These are phyloP conservation scores for Toxicodendron radicans DNA, from an alignment of 345 rosid species.

Conservation along the genomic window DNA sequence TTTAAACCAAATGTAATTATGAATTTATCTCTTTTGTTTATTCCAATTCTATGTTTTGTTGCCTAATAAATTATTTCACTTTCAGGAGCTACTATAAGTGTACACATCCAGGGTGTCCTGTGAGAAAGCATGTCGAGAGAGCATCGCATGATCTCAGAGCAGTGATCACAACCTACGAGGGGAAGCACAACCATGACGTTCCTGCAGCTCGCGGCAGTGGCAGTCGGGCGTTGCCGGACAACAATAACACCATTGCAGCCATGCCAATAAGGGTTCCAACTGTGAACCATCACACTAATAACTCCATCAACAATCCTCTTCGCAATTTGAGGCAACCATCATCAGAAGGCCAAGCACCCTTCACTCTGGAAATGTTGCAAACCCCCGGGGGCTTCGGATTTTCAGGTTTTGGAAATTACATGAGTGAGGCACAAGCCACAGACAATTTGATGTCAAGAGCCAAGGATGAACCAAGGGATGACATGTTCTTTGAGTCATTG, in stretches of 20 bases:
- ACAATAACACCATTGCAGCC: slow-evolving; percentile 17
- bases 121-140: slow-evolving; percentile 90
- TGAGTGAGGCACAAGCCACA: slow-evolving; percentile 30
- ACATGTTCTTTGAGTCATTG: slow-evolving; percentile 48
- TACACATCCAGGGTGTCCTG: slow-evolving; percentile 76
- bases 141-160: slow-evolving; percentile 77
- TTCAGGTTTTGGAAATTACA: slow-evolving; percentile 41
- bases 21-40: not conserved
- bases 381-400: slow-evolving; percentile 37
- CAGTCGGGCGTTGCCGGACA: slow-evolving; percentile 37
- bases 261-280: slow-evolving; percentile 37
- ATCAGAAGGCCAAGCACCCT: slow-evolving; percentile 39
- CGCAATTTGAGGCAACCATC: slow-evolving; percentile 24
- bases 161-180: slow-evolving; percentile 94
- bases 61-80: not conserved
- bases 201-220: slow-evolving; percentile 81
- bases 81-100: slow-evolving; percentile 92
- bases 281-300: slow-evolving; percentile 21
- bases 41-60: too few relatives aligned
- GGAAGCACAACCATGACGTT: slow-evolving; percentile 91
- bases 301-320: slow-evolving; percentile 29
- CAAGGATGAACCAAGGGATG: slow-evolving; percentile 67
- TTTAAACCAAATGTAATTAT: not conserved
- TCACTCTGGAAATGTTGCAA: slow-evolving; percentile 48
- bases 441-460: slow-evolving; percentile 35